These are phyloP conservation scores for Podospora appendiculata DNA, from an alignment of 495 filamentous ascomycete genomes.

Conservation along the genomic window DNA sequence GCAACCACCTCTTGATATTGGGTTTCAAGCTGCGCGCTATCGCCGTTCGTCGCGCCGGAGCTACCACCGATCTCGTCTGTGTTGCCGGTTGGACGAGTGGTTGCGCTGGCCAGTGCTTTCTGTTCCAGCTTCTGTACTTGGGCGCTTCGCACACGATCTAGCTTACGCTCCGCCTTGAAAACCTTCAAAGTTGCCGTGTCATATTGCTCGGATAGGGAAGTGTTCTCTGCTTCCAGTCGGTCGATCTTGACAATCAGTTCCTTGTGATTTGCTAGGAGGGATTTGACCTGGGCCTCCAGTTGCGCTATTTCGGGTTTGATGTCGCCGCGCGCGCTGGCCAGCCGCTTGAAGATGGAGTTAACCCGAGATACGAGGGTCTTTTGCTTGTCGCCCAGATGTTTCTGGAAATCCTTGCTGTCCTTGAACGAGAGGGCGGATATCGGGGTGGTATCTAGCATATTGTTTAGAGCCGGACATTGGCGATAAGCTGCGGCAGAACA, in stretches of 20 bases:
- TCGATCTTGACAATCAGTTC: constrained; percentile 69
- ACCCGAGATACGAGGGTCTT: constrained; percentile 38
- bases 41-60: constrained; percentile 49
- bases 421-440: constrained; percentile 56
- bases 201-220: constrained; percentile 72
- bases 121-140: constrained; percentile 90
- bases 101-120: constrained; percentile 63
- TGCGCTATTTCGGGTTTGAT: constrained; percentile 57
- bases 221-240: constrained; percentile 67
- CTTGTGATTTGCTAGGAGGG: constrained; percentile 74
- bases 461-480: constrained; percentile 27
- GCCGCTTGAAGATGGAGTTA: constrained; percentile 32
- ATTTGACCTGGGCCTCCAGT: constrained; percentile 64
- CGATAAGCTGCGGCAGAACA: constrained; percentile 16
- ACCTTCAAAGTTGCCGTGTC: constrained; percentile 82
- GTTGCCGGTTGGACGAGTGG: constrained; percentile 42
- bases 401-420: constrained; percentile 63
- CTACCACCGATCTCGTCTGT: constrained; percentile 47
- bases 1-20: constrained; percentile 67
- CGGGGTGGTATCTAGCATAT: constrained; percentile 37
- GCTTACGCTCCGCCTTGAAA: constrained; percentile 87
- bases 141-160: constrained; percentile 78
- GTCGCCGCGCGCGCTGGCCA: constrained; percentile 32
- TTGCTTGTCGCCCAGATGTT: constrained; percentile 58
- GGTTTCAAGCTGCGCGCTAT: constrained; percentile 48